phyloP scores from a whole-genome alignment of 257 asterid genomes.

The Striga asiatica region DNA sequence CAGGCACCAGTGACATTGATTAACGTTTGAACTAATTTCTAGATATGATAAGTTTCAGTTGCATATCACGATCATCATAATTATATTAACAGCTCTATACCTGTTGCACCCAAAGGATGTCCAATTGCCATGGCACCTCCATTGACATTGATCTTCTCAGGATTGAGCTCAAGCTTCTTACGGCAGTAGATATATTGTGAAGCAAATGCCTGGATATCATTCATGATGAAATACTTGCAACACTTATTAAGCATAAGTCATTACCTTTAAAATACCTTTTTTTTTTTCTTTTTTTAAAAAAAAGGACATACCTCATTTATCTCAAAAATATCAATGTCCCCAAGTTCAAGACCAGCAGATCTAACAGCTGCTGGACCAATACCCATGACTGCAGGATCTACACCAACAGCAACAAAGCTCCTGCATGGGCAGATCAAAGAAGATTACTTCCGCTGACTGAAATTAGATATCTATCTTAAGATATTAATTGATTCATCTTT shows the following conservation, averaged over 20 bases:
- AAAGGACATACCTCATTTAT: slow-evolving; percentile 59
- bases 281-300: background rate
- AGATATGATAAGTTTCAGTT: background rate
- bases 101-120: slow-evolving; percentile 91
- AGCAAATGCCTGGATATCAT: slow-evolving; percentile 67
- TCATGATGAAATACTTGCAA: background rate
- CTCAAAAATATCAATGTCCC: slow-evolving; percentile 91
- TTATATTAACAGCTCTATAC: background rate
- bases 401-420: slow-evolving; percentile 94
- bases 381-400: slow-evolving; percentile 95
- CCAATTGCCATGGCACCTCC: slow-evolving; percentile 99
- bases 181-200: slow-evolving; percentile 88
- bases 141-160: slow-evolving; percentile 88
- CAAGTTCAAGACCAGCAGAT: slow-evolving; percentile 89
- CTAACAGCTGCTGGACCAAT: slow-evolving; percentile 95
- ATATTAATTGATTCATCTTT: no score
- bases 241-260: background rate
- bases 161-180: slow-evolving; percentile 83
- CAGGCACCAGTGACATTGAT: no score
- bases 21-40: no score
- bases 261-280: background rate
- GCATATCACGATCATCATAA: background rate
- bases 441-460: background rate
- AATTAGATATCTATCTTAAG: slow-evolving; percentile 3
- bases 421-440: slow-evolving; percentile 27